Evolutionary conservation across 352 stramenopile species (phyloP).

Genomic region (Pythium brassicae): DNA sequence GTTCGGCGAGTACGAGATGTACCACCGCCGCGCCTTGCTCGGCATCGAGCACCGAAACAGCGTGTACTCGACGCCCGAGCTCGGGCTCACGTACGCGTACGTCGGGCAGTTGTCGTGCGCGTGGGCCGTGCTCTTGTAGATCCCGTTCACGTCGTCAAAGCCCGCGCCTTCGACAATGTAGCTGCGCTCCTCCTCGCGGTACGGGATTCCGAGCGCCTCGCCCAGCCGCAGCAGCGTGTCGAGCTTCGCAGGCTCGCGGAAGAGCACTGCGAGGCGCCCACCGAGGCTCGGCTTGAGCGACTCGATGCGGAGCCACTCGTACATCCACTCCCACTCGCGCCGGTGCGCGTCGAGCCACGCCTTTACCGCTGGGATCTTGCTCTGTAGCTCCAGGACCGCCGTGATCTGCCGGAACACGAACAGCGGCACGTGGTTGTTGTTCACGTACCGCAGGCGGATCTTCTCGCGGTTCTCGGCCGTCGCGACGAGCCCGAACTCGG

Average conservation of each 20-base stretch:
- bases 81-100: constrained; percentile 43
- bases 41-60: constrained; percentile 98
- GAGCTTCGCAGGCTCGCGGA: constrained; percentile 68
- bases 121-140: constrained; percentile 86
- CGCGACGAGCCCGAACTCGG: constrained; percentile 65
- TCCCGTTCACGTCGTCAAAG: constrained; percentile 90
- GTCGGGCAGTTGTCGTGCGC: constrained; percentile 75
- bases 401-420: constrained; percentile 82
- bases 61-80: constrained; percentile 84
- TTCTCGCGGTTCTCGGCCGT: constrained; percentile 65
- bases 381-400: constrained; percentile 62
- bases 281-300: constrained; percentile 77
- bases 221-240: constrained; percentile 67
- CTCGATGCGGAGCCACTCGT: constrained; percentile 86
- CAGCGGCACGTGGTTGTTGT: constrained; percentile 62
- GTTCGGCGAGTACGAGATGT: constrained; percentile 95
- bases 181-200: constrained; percentile 66
- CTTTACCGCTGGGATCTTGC: constrained; percentile 50
- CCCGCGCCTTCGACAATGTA: constrained; percentile 91
- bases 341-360: constrained; percentile 52
- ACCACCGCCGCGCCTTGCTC: constrained; percentile 97
- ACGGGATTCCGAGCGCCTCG: constrained; percentile 55
- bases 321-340: constrained; percentile 75
- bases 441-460: constrained; percentile 56
- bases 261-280: constrained; percentile 54